Base-by-base conservation (phyloP, 2,329 filamentous ascomycete genomes). In the Hypoxylon sp. region DNA sequence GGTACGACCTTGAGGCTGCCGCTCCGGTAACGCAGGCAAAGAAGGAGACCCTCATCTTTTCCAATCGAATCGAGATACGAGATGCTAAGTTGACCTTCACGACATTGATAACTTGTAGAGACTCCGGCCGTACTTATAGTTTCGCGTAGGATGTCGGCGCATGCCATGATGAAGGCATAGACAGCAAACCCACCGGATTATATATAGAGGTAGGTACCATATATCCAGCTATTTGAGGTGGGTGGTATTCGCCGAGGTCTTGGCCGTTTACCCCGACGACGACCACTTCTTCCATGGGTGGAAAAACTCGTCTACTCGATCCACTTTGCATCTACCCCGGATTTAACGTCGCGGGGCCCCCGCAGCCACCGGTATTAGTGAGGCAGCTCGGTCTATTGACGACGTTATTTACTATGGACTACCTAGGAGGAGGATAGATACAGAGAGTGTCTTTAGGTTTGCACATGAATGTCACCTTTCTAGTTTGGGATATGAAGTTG, bases 1-100 rank as follows among this genome's bases (percentile, higher is more conserved):
- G 74, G 51, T 80, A 80, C 11, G 72, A 73, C 8, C 63, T 71
- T n/a, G 73, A 63, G 3, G 65, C 55, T 3, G 55, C 57, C 5
- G 57, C 70, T n/a, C 63, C 65, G 9, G 59, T 53, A 11, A 51
- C 67, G 5, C 75, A 63, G 3, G 37, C 24, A 22, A 74, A 52
- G 24, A 72, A 39, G 17, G 52, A 60, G 22, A n/a, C 10, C 52
- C 59, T 74, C 74, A 76, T 76, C n/a, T 59, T 65, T 29, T 26
- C 19, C 48, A 42, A 13, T 58, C 19, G 52, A 42, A 13, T 58
- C n/a, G 29, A 13, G 48, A 14, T 14, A 19, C 5, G 5, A 44
- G 29, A 53, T 29, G 24, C 33, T 35, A 24, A 35, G 29, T 17
- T 11, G 29, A 44, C 11, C n/a, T 14, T n/a, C 29, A 6, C 4